Evolutionary conservation across 2,329 filamentous ascomycete genomes (phyloP).

Genomic region (Neopestalotiopsis rosae): DNA sequence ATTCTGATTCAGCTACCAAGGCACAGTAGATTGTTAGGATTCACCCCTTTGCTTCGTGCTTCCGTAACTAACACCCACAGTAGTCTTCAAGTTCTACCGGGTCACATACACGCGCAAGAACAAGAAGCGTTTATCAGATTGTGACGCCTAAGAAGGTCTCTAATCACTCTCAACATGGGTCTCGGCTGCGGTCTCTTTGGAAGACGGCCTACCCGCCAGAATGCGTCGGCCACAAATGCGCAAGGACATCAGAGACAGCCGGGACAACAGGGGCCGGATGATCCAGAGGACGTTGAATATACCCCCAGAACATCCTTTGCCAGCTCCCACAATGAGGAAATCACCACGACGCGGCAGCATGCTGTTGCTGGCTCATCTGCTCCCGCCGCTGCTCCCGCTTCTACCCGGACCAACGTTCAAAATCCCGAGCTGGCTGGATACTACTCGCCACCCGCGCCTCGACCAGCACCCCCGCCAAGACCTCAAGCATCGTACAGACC

Average conservation of each 20-base stretch:
- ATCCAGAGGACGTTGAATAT: conserved; percentile 28
- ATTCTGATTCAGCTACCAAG: too few relatives aligned
- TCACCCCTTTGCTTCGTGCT: too few relatives aligned
- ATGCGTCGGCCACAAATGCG: neutral
- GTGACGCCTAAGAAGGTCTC: neutral
- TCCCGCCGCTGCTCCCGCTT: neutral
- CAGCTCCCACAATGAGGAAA: conserved; percentile 22
- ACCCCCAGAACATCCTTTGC: conserved; percentile 27
- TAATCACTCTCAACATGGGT: conserved; percentile 15
- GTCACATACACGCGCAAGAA: too few relatives aligned
- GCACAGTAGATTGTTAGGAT: too few relatives aligned
- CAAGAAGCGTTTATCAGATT: neutral
- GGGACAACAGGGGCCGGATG: conserved; percentile 11
- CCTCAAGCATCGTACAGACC: conserved; percentile 9
- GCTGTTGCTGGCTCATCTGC: neutral
- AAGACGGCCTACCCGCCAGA: neutral
- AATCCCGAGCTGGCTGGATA: conserved; percentile 30
- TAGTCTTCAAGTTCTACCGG: neutral
- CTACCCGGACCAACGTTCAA: conserved; percentile 11
- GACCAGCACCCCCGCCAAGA: neutral
- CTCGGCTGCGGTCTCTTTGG: conserved; percentile 19
- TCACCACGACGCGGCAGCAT: neutral
- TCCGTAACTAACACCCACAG: too few relatives aligned
- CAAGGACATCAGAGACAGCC: neutral
- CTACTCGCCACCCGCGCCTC: conserved; percentile 27